Evolutionary conservation across 139 green algal species (phyloP).

Genomic region (Zygnema circumcarinatum): DNA sequence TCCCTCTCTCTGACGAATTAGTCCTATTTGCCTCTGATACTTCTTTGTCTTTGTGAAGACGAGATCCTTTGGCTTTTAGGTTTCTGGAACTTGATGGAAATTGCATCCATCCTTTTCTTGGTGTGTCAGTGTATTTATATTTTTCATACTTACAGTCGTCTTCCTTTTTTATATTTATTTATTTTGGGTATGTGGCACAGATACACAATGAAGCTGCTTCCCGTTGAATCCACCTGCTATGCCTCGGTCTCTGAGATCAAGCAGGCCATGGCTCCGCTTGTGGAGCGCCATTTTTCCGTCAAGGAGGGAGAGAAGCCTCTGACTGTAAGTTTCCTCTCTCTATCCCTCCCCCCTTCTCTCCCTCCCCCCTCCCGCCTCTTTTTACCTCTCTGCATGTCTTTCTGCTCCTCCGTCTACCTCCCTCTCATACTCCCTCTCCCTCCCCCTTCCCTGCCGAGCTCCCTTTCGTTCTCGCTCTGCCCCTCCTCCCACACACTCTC

Average conservation of each 20-base stretch:
- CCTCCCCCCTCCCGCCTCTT: background rate
- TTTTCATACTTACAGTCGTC: too few species aligned
- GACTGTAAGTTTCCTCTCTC: background rate
- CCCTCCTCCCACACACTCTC: background rate
- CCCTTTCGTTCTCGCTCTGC: background rate
- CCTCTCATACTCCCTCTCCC: background rate
- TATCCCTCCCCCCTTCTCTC: background rate
- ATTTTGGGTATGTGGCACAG: too few species aligned
- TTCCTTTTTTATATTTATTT: too few species aligned
- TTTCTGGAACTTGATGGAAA: too few species aligned
- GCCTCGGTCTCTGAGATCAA: slow-evolving; percentile 54
- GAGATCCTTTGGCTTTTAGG: too few species aligned
- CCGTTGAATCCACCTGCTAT: slow-evolving; percentile 61
- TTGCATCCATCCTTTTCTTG: too few species aligned
- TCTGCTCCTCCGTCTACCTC: background rate
- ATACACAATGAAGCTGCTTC: slow-evolving; percentile 52
- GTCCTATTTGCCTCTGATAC: too few species aligned
- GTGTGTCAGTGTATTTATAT: too few species aligned
- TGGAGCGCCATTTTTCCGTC: slow-evolving; percentile 56
- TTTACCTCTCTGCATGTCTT: background rate
- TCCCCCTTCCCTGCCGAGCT: background rate
- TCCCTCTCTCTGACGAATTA: too few species aligned
- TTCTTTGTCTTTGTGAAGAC: too few species aligned
- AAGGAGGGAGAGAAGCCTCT: background rate
- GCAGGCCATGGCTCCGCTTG: slow-evolving; percentile 30